These are phyloP conservation scores for Penicillium angulare DNA, from an alignment of 495 filamentous ascomycete species.

Conservation along the genomic window DNA sequence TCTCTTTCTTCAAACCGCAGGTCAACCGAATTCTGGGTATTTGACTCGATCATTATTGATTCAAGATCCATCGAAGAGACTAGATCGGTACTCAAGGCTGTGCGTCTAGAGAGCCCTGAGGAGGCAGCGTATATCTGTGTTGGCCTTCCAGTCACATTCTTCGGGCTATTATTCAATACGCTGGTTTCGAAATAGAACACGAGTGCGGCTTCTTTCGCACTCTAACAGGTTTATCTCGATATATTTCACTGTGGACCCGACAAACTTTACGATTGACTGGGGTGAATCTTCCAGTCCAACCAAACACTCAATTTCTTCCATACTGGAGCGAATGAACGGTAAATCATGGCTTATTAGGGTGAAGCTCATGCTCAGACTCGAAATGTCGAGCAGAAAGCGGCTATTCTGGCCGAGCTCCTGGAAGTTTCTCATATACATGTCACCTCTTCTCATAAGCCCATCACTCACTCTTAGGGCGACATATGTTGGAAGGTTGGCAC, in stretches of 20 bases:
- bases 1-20: conserved; percentile 1
- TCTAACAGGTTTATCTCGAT: conserved; percentile 8
- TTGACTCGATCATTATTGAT: conserved; percentile 6
- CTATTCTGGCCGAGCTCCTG: too few species aligned
- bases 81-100: neutral
- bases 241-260: neutral
- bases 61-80: conserved; percentile 4
- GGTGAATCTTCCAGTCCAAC: neutral
- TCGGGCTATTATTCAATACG: conserved; percentile 9
- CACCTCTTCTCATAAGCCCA: too few species aligned
- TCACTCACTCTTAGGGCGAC: too few species aligned
- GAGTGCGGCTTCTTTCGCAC: conserved; percentile 3
- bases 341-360: neutral
- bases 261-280: neutral
- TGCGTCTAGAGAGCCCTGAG: conserved; percentile 1
- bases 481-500: too few species aligned
- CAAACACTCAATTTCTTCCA: neutral
- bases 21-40: conserved; percentile 9
- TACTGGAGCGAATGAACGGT: too few species aligned
- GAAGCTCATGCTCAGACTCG: neutral
- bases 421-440: too few species aligned
- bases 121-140: conserved; percentile 4
- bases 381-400: too few species aligned
- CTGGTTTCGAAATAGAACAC: conserved; percentile 6
- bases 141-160: conserved; percentile 1